phyloP scores from a whole-genome alignment of 2,329 filamentous ascomycete genomes.

The Tolypocladium sp. region DNA sequence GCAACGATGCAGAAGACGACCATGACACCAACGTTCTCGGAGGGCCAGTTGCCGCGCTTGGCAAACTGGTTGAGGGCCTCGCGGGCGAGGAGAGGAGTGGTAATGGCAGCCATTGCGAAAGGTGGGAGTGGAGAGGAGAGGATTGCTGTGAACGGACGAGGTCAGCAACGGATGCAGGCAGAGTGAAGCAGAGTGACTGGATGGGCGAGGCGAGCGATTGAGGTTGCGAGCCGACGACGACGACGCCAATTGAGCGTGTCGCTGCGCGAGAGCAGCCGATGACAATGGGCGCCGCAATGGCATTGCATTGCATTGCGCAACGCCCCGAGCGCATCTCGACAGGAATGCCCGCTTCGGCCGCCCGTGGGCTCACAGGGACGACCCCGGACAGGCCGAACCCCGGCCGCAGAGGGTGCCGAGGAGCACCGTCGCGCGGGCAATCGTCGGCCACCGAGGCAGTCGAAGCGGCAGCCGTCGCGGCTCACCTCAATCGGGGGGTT shows the following conservation, averaged over 20 bases:
- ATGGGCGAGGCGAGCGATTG: background rate
- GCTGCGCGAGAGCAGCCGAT: background rate
- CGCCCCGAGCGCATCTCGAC: background rate
- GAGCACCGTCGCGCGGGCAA: background rate
- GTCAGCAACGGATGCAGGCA: background rate
- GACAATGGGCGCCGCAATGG: background rate
- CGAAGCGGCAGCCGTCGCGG: background rate
- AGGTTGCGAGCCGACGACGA: background rate
- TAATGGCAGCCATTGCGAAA: conserved; percentile 32
- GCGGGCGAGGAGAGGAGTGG: conserved; percentile 24
- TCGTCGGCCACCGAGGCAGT: background rate
- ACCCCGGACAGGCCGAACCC: background rate
- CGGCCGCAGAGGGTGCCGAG: background rate
- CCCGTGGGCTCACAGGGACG: background rate
- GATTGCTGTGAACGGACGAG: background rate
- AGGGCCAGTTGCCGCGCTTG: conserved; percentile 32
- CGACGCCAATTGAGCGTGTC: background rate
- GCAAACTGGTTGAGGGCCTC: conserved; percentile 25
- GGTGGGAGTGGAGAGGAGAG: conserved; percentile 7
- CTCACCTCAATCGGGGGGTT: background rate
- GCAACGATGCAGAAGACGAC: conserved; percentile 34
- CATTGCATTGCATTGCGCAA: background rate
- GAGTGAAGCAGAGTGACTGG: background rate
- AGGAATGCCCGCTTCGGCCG: background rate
- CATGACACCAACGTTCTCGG: conserved; percentile 28